phyloP scores from a whole-genome alignment of 805 yeast species.

The Lachancea thermotolerans region DNA sequence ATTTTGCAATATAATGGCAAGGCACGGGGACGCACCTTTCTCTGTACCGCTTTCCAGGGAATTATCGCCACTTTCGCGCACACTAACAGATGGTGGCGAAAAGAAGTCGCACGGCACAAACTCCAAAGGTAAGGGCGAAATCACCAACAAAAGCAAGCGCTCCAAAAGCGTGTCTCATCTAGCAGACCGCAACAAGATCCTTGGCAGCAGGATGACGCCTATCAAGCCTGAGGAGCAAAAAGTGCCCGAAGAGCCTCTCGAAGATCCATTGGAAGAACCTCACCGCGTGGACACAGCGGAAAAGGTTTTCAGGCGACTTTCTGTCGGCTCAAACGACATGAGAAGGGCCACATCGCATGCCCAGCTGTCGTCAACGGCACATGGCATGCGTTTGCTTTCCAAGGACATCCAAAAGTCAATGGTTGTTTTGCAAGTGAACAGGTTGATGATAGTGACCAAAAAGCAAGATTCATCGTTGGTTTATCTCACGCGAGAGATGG shows the following conservation, averaged over 20 bases:
- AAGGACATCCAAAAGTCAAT: constrained; percentile 64
- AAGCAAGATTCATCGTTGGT: constrained; percentile 78
- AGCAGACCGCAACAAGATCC: constrained; percentile 5
- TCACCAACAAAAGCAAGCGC: constrained; percentile 3
- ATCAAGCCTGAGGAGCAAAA: not conserved
- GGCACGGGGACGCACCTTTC: not conserved
- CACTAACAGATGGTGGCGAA: not conserved
- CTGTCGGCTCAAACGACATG: constrained; percentile 36
- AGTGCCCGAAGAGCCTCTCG: not conserved
- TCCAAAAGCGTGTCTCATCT: constrained; percentile 7
- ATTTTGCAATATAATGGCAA: not conserved
- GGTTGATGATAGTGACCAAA: constrained; percentile 80
- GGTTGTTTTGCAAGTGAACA: constrained; percentile 59
- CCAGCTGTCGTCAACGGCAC: constrained; percentile 72
- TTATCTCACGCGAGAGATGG: constrained; percentile 68
- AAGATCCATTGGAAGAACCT: not conserved
- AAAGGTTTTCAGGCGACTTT: constrained; percentile 12
- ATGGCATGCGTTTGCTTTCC: constrained; percentile 71
- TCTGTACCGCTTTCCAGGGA: constrained; percentile 5
- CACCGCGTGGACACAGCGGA: constrained; percentile 4
- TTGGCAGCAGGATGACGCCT: constrained; percentile 1
- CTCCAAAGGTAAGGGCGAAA: not conserved
- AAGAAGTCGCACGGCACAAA: not conserved
- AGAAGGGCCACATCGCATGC: constrained; percentile 61
- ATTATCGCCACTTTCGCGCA: constrained; percentile 5